phyloP scores from a whole-genome alignment of 305 asterid species.

The Euphrasia arctica region DNA sequence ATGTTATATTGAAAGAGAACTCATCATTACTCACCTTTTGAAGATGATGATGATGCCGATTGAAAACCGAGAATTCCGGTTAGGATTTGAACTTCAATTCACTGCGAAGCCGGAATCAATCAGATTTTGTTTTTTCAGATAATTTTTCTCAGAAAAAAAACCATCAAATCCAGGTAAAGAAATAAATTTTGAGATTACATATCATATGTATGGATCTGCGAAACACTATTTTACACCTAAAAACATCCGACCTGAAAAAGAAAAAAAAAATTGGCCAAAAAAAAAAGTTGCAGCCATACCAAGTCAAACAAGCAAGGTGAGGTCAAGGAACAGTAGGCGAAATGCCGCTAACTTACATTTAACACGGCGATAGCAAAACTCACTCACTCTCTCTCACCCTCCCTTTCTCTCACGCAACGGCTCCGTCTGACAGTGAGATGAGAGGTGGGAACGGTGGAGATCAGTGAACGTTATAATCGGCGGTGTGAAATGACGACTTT shows the following conservation, averaged over 20 bases:
- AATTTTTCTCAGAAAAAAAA: background rate
- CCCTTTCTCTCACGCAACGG: background rate
- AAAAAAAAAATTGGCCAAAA: background rate
- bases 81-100: background rate
- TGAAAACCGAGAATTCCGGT: background rate
- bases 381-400: background rate
- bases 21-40: background rate
- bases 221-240: background rate
- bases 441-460: background rate
- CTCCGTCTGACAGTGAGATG: background rate
- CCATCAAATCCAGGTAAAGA: background rate
- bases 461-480: slow-evolving; percentile 5
- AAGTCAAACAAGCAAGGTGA: background rate
- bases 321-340: background rate
- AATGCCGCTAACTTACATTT: background rate
- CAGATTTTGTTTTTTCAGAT: background rate
- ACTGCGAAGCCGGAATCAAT: background rate
- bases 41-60: background rate
- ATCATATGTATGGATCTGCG: background rate
- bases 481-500: background rate
- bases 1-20: too few relatives aligned
- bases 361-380: background rate
- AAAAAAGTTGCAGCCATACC: background rate
- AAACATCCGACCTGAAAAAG: background rate
- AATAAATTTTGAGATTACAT: background rate